Conservation (phyloP, 805 yeast species). For the Schwanniomyces vanrijiae region DNA sequence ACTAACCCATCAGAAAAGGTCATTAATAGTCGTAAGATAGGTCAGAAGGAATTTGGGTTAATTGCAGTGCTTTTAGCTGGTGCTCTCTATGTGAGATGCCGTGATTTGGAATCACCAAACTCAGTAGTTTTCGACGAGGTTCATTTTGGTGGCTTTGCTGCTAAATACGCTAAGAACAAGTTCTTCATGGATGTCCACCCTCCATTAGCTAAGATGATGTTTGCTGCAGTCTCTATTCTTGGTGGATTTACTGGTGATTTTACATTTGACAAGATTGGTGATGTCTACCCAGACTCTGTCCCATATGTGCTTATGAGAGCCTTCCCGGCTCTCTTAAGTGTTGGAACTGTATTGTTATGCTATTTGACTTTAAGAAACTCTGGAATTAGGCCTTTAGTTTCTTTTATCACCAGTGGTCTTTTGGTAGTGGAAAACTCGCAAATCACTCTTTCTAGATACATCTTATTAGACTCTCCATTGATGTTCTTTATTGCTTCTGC, state of each 20-base stretch:
- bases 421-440: constrained; percentile 67
- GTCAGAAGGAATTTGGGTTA: constrained; percentile 23
- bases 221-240: constrained; percentile 64
- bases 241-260: constrained; percentile 77
- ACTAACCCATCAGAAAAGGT: constrained; percentile 48
- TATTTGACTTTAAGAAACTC: constrained; percentile 71
- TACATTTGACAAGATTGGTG: constrained; percentile 65
- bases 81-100: constrained; percentile 60
- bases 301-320: constrained; percentile 73
- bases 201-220: constrained; percentile 74
- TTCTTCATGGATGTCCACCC: constrained; percentile 80
- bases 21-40: constrained; percentile 40
- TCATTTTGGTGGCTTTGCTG: constrained; percentile 95
- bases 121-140: constrained; percentile 92
- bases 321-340: constrained; percentile 67
- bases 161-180: constrained; percentile 65
- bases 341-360: constrained; percentile 61
- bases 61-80: constrained; percentile 43
- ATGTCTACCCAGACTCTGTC: constrained; percentile 51
- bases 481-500: constrained; percentile 75
- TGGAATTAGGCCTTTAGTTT: constrained; percentile 66
- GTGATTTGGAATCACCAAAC: constrained; percentile 62
- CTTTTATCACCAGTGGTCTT: constrained; percentile 54
- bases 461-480: constrained; percentile 74
- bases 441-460: constrained; percentile 73